Percentiles rank a stretch among this genome's conserved stretches.
Conservation (phyloP, 2,329 filamentous ascomycete species). For the Penicillium vulpinum region DNA sequence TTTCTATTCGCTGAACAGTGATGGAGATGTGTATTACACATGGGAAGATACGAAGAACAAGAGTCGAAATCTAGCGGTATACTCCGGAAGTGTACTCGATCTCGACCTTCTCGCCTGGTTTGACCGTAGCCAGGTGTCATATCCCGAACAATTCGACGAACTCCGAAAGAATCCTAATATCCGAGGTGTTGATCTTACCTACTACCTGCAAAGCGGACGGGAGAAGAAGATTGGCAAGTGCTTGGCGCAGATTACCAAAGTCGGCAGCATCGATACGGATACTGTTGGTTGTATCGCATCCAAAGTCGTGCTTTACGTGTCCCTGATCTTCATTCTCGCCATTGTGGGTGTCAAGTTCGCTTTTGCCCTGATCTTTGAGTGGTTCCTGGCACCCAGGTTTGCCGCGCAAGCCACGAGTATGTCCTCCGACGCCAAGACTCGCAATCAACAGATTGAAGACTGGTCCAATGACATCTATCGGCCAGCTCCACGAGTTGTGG, state of each 20-base stretch:
- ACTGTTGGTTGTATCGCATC: constrained; percentile 97
- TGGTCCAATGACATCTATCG: constrained; percentile 98
- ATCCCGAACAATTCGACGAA: constrained; percentile 75
- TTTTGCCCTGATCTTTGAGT: constrained; percentile 90
- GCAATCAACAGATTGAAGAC: constrained; percentile 92
- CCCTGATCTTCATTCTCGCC: constrained; percentile 84
- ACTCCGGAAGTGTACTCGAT: constrained; percentile 90
- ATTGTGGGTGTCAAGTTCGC: constrained; percentile 84
- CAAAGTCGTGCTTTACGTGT: constrained; percentile 93
- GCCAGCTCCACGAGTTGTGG: constrained; percentile 77
- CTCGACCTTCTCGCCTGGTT: constrained; percentile 88
- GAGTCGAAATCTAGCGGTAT: constrained; percentile 87
- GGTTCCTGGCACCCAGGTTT: constrained; percentile 88
- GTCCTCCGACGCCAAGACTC: constrained; percentile 75
- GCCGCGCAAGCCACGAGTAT: constrained; percentile 83
- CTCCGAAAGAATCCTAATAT: constrained; percentile 71
- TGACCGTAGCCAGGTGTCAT: constrained; percentile 73
- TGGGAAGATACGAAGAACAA: constrained; percentile 92
- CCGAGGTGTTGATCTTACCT: constrained; percentile 83
- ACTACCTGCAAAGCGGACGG: constrained; percentile 72
- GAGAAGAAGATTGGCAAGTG: constrained; percentile 86
- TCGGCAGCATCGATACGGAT: constrained; percentile 92
- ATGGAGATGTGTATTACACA: constrained; percentile 90
- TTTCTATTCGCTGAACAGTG: constrained; percentile 71
- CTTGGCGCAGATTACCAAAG: constrained; percentile 90